Conservation (phyloP, 441 rosid species). For the Gossypium lobatum region DNA sequence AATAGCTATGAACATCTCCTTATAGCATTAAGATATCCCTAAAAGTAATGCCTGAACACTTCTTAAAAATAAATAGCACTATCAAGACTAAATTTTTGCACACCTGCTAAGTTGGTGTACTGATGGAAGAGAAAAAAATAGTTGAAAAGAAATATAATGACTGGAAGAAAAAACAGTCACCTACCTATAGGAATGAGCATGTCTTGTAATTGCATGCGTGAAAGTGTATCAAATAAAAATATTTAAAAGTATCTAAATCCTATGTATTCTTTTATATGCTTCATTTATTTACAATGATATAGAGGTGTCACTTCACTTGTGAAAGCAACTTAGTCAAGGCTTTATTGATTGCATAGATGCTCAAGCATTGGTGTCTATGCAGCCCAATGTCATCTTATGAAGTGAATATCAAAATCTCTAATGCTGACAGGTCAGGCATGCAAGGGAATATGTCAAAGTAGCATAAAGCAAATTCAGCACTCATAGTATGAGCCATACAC, state of each 20-base stretch:
- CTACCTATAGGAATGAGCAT: not conserved
- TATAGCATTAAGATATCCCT: not conserved
- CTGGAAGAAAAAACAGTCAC: not conserved
- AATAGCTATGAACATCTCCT: not conserved
- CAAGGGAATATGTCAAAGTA: not conserved
- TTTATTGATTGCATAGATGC: not conserved
- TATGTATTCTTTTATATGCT: not conserved
- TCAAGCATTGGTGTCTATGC: not conserved
- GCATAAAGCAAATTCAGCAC: not conserved
- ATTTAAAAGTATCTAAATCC: not conserved
- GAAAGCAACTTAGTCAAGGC: not conserved
- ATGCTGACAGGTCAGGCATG: not conserved
- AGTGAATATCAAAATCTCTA: not conserved
- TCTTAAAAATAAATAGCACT: not conserved
- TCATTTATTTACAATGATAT: not conserved
- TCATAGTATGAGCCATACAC: not conserved
- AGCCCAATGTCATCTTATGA: not conserved
- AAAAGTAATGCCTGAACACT: not conserved
- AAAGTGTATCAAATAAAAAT: not conserved
- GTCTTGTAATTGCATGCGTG: not conserved
- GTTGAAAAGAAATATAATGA: not conserved
- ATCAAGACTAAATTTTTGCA: not conserved
- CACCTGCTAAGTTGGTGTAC: not conserved
- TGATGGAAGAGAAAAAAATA: not conserved
- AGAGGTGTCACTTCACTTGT: not conserved